Base-by-base conservation (phyloP, 1,139 yeast species). In the Taiozyma sp. region DNA sequence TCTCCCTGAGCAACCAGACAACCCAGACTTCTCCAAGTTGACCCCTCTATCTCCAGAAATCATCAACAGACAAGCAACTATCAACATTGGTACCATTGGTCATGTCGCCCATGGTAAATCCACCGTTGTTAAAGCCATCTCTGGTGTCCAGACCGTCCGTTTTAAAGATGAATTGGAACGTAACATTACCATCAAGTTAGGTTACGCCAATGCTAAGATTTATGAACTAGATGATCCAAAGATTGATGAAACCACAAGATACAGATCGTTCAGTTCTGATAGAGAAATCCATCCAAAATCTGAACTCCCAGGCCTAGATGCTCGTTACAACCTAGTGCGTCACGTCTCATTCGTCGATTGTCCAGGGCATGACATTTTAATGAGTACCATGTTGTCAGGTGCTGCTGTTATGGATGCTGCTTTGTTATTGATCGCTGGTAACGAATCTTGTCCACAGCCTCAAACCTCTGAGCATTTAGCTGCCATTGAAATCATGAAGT, bases 391-490 rank as follows among this genome's bases (percentile, higher is more conserved):
- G 99, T 85, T 95, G 81, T 91, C 98, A 47, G 99, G 99, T 69
- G 99, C 99, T 42, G 99, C 99, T 16, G 99, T 95, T 61, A 95
- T 95, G 99, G 99, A 95, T 72, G 99, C 99, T 52, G 99, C 99
- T 14, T 77, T 95, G 56, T 76, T 95, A 65, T 80, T 95, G 61
- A 85, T 95, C 69, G 99, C 99, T 42, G 99, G 98, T 71, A 95
- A 95, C 70, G 99, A 95, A 79, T 83, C 96, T 53, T 95, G 99
- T 77, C 99, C 99, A 56, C 99, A 95, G 77, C 99, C 99, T 44
- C 99, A 95, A 77, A 95, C 99, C 30, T 88, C 96, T 21, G 99
- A 95, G 75, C 99, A 95, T 77, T 80, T 95, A 72, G 99, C 99
- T 49, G 99, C 99, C 56, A 95, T 95, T 65, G 99, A 95, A 76